Evolutionary conservation across 306 rosid species (phyloP), one percentile per base, ranked within the genome.

Genomic region (Quercus suber): DNA sequence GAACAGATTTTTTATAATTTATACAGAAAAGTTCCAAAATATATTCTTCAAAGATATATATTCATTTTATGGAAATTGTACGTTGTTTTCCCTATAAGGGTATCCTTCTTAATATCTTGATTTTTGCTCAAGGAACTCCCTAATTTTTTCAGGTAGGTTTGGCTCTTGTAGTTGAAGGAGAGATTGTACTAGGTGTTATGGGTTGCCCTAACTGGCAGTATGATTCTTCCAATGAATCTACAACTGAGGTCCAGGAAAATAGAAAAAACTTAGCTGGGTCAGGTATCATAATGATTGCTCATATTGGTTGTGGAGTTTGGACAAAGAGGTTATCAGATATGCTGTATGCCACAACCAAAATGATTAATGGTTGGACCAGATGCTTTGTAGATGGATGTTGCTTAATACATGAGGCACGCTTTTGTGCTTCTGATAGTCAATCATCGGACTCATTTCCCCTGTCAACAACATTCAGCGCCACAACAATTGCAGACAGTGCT

Each of bases 111-210:
- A 31, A 68, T 35, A 10, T 30, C 43, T 55, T 25, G 28, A 75
- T 61, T 73, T 53, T 37, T 7, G 67, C 74, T 71, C 18, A 79
- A 53, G 27, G 55, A 67, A 55, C 70, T 72, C 10, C 74, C 49
- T 23, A 77, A 77, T 77, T 12, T n/a, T 49, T 81, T 76, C 86
- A 92, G 97, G 98, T 91, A 56, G 98, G 99, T 75, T 88, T 93
- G 97, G 93, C 98, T 58, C 96, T 93, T 60, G 91, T 90, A 78
- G 97, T 95, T 80, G 98, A 93, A 45, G 94, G 94, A 76, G 89
- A 91, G 87, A 75, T 87, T 84, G 92, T 84, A 21, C 33, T 90
- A 51, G 96, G 96, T 75, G 89, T 93, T 76, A 95, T 95, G 97
- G 98, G 96, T 37, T 95, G 98, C 87, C 99, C 96, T 28, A 90